Evolutionary conservation across 2,329 filamentous ascomycete species (phyloP).

Genomic region (Trichophyton mentagrophytes): DNA sequence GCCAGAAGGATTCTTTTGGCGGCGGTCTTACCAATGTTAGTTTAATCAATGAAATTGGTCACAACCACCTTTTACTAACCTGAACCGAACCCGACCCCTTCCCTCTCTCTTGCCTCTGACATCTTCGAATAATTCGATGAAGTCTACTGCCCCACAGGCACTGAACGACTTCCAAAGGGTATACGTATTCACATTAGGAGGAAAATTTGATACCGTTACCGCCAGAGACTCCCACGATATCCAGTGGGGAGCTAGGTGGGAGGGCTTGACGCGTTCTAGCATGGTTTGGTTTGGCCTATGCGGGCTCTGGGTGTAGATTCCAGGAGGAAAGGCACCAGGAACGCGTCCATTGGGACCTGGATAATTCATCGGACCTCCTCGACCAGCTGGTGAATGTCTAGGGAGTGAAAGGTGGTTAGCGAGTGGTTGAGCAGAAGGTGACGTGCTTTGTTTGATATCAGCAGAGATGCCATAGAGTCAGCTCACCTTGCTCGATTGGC

Average conservation of each 20-base stretch:
- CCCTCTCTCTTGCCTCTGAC: conserved; percentile 28
- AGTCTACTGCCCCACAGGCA: conserved; percentile 40
- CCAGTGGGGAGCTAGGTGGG: conserved; percentile 22
- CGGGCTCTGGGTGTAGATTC: background rate
- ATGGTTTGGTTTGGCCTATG: background rate
- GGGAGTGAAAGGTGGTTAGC: background rate
- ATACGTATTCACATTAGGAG: conserved; percentile 24
- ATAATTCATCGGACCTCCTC: background rate
- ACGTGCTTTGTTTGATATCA: background rate
- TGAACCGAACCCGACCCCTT: conserved; percentile 43
- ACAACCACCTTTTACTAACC: conserved; percentile 19
- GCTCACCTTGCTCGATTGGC: background rate
- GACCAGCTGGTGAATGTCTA: background rate
- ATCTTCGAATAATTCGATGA: conserved; percentile 45
- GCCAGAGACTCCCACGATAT: conserved; percentile 28
- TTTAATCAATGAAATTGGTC: background rate
- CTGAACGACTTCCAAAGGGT: conserved; percentile 42
- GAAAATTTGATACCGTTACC: conserved; percentile 26
- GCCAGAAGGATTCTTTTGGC: conserved; percentile 42
- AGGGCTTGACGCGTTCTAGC: background rate
- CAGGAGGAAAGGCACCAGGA: background rate
- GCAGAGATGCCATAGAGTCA: background rate
- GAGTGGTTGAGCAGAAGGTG: background rate
- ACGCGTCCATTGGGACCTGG: background rate
- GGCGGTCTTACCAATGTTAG: conserved; percentile 33